Evolutionary conservation across 768 basidiomycete genomes (phyloP), one percentile per base, ranked within the genome.

Genomic region (Amanita muscaria): DNA sequence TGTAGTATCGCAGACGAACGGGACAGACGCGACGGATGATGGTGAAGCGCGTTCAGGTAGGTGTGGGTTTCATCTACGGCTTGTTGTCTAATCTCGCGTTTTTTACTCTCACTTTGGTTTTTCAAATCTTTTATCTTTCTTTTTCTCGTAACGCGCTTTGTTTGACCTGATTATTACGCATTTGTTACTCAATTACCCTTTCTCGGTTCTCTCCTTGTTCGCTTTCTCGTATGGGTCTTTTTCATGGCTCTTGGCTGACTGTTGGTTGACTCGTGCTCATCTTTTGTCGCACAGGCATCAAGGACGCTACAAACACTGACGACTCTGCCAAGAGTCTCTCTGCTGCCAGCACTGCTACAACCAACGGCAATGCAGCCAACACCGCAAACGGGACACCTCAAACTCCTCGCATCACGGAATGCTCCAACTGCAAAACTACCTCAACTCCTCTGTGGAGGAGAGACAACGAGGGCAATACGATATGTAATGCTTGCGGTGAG

Each of bases 401-500:
- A n/a, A 59, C 73, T 48, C 54, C 66, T 38, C 68, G 69, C 36
- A 21, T 32, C 0, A 64, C 72, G 24, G 69, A 73, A 24, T 88
- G 85, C 59, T 70, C 77, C 30, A 86, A 85, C 61, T 88, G 89
- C 64, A 79, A 79, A 14, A 82, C 83, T n/a, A 67, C 72, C 4
- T 74, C 78, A 50, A 88, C 87, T 45, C 88, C 88, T 27, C 76
- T 90, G 21, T 91, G 89, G 89, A 70, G 88, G 54, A 75, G 88
- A 53, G 87, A 87, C 59, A 67, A 73, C 34, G 79, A 85, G 54
- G 89, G 88, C 47, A 87, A 83, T 62, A 76, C 81, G 39, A 77
- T 91, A 58, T 92, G 89, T 69, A 91, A 91, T 62, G 84, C 86
- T 41, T 91, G 89, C 63, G 89, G 88, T 90, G 61, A 75, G 87